Evolutionary conservation across 306 rosid genomes (phyloP), one percentile per base, ranked within the genome.

Genomic region (Nissolia schottii): DNA sequence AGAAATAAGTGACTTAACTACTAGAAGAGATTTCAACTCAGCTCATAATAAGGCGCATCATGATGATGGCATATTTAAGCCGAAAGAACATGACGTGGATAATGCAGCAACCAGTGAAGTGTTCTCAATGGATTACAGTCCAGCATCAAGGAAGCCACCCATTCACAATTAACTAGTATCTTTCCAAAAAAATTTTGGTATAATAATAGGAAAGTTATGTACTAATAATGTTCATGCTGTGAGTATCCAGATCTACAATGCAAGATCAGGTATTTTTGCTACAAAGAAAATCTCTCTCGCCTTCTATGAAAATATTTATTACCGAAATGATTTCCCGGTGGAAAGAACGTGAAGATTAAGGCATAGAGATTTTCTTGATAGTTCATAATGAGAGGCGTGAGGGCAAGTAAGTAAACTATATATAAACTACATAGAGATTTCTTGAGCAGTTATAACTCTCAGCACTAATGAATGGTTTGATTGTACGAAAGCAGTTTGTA

Each of bases 81-180:
- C 81, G 12, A 79, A 81, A 70, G 87, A 78, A 56, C 20, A 45
- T 12, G 81, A 82, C 4, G 81, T 70, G 13, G 69, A 38, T 27
- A 60, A 79, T 46, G 25, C 58, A 54, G 83, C 58, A 54, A 82
- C 67, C 2, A 75, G 71, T 63, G 83, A 83, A 61, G 97, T 84
- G 35, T 84, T 87, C 56, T 71, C 90, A 4, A 81, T 80, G 88
- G 98, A 93, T 75, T 93, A 90, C 67, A 84, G 89, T 80, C 96
- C 96, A 6, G 92, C 96, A 3, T 77, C 85, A 32, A 93, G 70
- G 84, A 93, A 93, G 84, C 97, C 97, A 62, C 98, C 98, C 3
- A 93, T 93, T 60, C 98, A 93, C 55, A 93, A 93, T 84, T 90
- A 58, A 83, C 3, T 35, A 22, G 25, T 49, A 18, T 2, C 15